These are phyloP conservation scores for Fraxinus velutina DNA, from an alignment of 305 asterid species.

Conservation along the genomic window DNA sequence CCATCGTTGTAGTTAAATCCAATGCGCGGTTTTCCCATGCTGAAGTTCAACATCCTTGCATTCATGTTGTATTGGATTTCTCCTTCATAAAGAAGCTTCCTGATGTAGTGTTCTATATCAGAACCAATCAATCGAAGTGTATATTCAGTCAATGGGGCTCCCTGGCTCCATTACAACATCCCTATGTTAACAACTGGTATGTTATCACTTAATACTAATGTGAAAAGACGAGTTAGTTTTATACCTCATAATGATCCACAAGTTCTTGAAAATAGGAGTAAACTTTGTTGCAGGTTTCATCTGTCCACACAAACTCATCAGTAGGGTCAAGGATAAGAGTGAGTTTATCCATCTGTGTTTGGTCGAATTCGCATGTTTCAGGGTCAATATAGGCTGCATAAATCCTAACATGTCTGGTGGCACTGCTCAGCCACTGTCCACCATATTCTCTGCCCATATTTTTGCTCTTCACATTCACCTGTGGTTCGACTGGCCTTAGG, in stretches of 20 bases:
- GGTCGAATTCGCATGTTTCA: slow-evolving; percentile 70
- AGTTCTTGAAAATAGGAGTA: slow-evolving; percentile 83
- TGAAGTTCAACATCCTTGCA: slow-evolving; percentile 83
- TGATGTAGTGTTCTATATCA: slow-evolving; percentile 77
- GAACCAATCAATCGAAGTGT: slow-evolving; percentile 86
- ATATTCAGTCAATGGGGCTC: slow-evolving; percentile 81
- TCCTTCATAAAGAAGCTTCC: slow-evolving; percentile 72
- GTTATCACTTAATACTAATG: background rate
- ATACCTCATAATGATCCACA: slow-evolving; percentile 85
- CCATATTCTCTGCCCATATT: slow-evolving; percentile 68
- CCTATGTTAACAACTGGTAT: background rate
- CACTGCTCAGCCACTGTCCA: slow-evolving; percentile 80
- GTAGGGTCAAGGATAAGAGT: slow-evolving; percentile 83
- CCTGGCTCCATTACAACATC: slow-evolving; percentile 40
- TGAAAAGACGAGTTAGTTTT: background rate
- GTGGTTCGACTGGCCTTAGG: slow-evolving; percentile 63
- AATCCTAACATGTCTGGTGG: slow-evolving; percentile 75
- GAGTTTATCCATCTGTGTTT: slow-evolving; percentile 80
- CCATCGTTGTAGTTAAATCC: slow-evolving; percentile 64
- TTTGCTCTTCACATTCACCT: slow-evolving; percentile 65
- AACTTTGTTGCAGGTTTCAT: slow-evolving; percentile 61
- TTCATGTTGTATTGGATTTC: slow-evolving; percentile 82
- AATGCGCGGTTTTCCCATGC: slow-evolving; percentile 91
- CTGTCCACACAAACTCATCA: slow-evolving; percentile 82
- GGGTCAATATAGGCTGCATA: slow-evolving; percentile 86